Conservation (phyloP, 2,329 filamentous ascomycete genomes). For the Fonsecaea pedrosoi region DNA sequence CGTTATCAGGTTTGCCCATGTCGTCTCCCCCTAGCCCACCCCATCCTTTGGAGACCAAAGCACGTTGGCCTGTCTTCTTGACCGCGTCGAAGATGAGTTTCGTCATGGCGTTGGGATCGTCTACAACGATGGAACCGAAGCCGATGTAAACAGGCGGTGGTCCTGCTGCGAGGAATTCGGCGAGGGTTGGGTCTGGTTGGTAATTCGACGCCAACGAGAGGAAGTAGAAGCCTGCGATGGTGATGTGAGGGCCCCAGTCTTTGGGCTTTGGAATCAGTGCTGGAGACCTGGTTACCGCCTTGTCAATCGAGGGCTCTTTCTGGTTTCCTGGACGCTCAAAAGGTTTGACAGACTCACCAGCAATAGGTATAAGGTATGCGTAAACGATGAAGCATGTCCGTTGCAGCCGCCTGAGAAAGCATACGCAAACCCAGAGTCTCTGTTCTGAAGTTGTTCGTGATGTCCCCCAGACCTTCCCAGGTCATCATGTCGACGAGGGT, state of each 20-base stretch:
- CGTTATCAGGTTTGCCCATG: constrained; percentile 70
- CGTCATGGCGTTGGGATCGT: constrained; percentile 75
- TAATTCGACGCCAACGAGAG: constrained; percentile 71
- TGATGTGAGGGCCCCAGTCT: constrained; percentile 76
- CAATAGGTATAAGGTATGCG: constrained; percentile 88
- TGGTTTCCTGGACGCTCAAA: constrained; percentile 57
- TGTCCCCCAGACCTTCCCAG: constrained; percentile 88
- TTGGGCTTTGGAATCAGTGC: constrained; percentile 77
- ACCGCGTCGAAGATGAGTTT: constrained; percentile 75
- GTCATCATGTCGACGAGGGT: constrained; percentile 88
- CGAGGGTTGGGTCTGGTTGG: constrained; percentile 69
- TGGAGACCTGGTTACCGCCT: constrained; percentile 70
- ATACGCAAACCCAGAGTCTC: constrained; percentile 76
- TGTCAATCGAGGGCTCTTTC: not conserved
- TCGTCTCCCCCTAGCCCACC: constrained; percentile 79
- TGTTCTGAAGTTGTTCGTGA: constrained; percentile 86
- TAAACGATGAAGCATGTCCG: constrained; percentile 76
- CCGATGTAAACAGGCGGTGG: constrained; percentile 81
- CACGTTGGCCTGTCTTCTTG: constrained; percentile 70
- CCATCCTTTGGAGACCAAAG: constrained; percentile 87
- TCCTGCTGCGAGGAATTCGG: constrained; percentile 70
- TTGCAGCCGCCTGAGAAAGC: constrained; percentile 80
- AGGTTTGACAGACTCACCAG: constrained; percentile 71
- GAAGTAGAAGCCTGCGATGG: constrained; percentile 78
- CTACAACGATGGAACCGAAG: constrained; percentile 82